Evolutionary conservation across 768 basidiomycete species (phyloP), one percentile per base, ranked within the genome.

Genomic region (Mycena filopes): DNA sequence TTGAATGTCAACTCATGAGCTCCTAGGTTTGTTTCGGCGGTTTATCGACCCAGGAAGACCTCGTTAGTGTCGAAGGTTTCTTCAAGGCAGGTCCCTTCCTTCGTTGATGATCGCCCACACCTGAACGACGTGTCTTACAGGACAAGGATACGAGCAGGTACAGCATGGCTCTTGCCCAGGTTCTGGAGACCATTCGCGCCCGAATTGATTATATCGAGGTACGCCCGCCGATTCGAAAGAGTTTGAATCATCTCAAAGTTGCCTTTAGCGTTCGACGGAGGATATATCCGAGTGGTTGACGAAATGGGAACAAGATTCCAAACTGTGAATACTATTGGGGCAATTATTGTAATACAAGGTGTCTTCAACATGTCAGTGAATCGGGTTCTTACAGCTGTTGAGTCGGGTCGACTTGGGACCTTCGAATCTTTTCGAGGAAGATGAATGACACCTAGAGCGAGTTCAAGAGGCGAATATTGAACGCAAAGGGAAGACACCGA

Each of bases 1-100:
- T 20, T 25, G 21, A 21, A 33, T 38, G 36, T 21, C 2, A 8
- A 21, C 21, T 28, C 41, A 43, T 28, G 18, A 15, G 46, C 21
- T 7, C 33, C n/a, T 23, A 64, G 63, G 33, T 45, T 6, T 60
- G 57, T 29, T 63, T 69, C 56, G 23, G 43, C n/a, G 4, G 23
- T 0, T 71, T 91, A 31, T 81, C 84, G 23, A 81, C 82, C 16
- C 75, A 85, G 49, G 71, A 79, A 25, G 90, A 91, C 74, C 78
- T 82, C 29, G 73, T 84, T 53, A 76, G 74, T 25, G 77, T 83
- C 12, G 77, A 79, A 50, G 79, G 75, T 9, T 91, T 89, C 80
- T 92, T 91, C 77, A 80, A 83, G 75, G 85, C 83, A 71, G 77
- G 66, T 63, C 31, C 25, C 36, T 38, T 25, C 21, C 13, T 33